These are phyloP conservation scores for Stemphylium beticola DNA, from an alignment of 2,329 filamentous ascomycete genomes.

Conservation along the genomic window DNA sequence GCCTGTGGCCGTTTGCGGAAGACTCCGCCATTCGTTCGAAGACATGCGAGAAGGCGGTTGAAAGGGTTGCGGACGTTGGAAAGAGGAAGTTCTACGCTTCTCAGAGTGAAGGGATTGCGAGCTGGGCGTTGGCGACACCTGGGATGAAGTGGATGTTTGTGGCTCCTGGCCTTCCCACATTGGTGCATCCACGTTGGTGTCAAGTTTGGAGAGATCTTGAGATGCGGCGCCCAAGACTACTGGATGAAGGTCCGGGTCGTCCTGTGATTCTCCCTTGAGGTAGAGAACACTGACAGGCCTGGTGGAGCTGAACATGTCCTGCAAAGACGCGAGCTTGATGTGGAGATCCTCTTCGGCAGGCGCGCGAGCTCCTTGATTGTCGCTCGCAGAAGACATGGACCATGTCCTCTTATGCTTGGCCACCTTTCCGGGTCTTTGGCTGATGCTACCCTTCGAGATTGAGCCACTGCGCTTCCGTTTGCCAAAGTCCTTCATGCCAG, in stretches of 20 bases:
- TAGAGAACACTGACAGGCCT: constrained; percentile 79
- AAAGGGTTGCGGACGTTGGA: constrained; percentile 54
- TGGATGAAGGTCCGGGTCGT: constrained; percentile 80
- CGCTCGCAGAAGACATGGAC: constrained; percentile 81
- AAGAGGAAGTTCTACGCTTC: constrained; percentile 49
- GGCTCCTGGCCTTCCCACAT: constrained; percentile 59
- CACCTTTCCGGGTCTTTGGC: constrained; percentile 74
- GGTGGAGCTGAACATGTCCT: constrained; percentile 90
- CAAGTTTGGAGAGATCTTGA: constrained; percentile 63
- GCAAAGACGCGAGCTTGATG: constrained; percentile 75
- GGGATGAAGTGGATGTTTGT: constrained; percentile 62
- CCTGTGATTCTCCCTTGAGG: constrained; percentile 75
- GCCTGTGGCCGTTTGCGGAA: constrained; percentile 60
- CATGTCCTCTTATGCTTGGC: constrained; percentile 92
- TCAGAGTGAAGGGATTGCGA: constrained; percentile 53
- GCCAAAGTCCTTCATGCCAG: constrained; percentile 64
- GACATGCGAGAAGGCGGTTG: constrained; percentile 52
- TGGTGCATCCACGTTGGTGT: constrained; percentile 50
- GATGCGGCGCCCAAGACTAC: constrained; percentile 74
- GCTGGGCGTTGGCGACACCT: constrained; percentile 59
- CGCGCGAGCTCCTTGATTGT: constrained; percentile 50
- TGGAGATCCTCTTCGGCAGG: constrained; percentile 73
- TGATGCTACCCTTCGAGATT: constrained; percentile 56
- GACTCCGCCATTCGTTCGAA: constrained; percentile 64
- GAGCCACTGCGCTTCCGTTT: constrained; percentile 67